Percentiles rank a stretch among this genome's conserved stretches.
Conservation (phyloP, 2,329 filamentous ascomycete species). For the Aciculosporium take region DNA sequence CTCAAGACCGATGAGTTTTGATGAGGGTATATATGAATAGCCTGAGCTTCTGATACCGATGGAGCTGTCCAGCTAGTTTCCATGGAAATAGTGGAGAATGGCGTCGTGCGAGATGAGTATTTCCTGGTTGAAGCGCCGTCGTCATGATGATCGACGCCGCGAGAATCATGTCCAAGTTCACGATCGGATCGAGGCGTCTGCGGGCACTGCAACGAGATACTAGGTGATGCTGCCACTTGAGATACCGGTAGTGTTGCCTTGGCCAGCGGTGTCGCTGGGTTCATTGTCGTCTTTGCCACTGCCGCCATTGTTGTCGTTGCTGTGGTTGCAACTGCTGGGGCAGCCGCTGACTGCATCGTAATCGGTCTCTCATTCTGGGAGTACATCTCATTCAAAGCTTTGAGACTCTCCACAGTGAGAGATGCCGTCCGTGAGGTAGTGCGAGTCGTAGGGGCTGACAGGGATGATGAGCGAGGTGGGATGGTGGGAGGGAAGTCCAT, state of each 20-base stretch:
- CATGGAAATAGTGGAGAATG: constrained; percentile 47
- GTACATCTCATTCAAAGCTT: constrained; percentile 33
- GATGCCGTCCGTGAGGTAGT: constrained; percentile 30
- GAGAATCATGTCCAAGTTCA: constrained; percentile 11
- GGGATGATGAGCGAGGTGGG: constrained; percentile 42
- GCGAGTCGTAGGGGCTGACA: constrained; percentile 48
- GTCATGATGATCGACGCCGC: constrained; percentile 35
- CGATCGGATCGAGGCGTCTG: constrained; percentile 2
- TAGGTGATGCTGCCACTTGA: background rate
- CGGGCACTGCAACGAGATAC: background rate
- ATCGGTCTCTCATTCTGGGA: constrained; percentile 2
- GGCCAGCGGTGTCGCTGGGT: background rate
- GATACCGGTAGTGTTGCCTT: background rate
- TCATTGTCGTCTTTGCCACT: background rate
- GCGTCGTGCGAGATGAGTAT: constrained; percentile 42
- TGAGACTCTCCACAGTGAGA: constrained; percentile 37
- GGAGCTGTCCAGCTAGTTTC: constrained; percentile 48
- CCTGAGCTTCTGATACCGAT: constrained; percentile 48
- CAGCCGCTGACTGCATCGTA: background rate
- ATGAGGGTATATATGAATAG: constrained; percentile 47
- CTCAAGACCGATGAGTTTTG: constrained; percentile 50
- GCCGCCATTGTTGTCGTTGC: background rate
- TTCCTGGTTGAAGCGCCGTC: constrained; percentile 39
- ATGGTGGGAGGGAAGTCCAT: constrained; percentile 46
- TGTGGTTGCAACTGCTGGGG: too few relatives aligned